These are phyloP conservation scores for Myochromella boudieri DNA, from an alignment of 768 basidiomycete genomes.

Conservation along the genomic window DNA sequence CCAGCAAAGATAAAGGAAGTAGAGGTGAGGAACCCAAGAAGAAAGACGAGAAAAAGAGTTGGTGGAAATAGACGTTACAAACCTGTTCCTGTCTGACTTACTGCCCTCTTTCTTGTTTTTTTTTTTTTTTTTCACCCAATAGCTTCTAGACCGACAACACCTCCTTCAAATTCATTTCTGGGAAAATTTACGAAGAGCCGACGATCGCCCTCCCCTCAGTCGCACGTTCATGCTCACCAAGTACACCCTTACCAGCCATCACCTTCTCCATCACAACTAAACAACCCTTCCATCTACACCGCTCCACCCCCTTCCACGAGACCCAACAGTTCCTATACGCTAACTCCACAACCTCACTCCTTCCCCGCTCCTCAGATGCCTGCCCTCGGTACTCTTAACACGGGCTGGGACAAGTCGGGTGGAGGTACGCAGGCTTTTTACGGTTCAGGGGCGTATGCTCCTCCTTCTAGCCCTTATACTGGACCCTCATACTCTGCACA, in stretches of 20 bases:
- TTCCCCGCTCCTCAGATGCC: constrained; percentile 13
- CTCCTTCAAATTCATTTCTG: constrained; percentile 11
- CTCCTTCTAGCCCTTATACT: background rate
- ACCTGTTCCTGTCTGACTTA: constrained; percentile 6
- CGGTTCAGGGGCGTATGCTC: constrained; percentile 2
- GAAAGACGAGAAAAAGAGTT: constrained; percentile 45
- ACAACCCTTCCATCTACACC: constrained; percentile 38
- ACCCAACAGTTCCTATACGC: too few species aligned
- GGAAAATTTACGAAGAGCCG: constrained; percentile 20
- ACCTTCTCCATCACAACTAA: constrained; percentile 42
- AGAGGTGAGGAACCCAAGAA: constrained; percentile 30
- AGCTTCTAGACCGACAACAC: constrained; percentile 7
- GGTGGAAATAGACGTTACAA: constrained; percentile 23
- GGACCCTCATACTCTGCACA: background rate
- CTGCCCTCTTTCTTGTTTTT: constrained; percentile 1
- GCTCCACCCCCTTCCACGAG: constrained; percentile 30
- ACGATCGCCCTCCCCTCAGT: constrained; percentile 20
- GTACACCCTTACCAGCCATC: constrained; percentile 32
- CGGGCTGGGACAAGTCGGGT: constrained; percentile 8
- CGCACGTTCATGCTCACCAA: constrained; percentile 30
- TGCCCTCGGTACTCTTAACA: constrained; percentile 8
- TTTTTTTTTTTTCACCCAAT: background rate
- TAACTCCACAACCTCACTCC: background rate
- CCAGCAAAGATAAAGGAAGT: background rate
- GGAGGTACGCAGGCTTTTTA: background rate